A percentile compares a stretch with the other conserved stretches of the same genome.
Evolutionary conservation across 441 rosid species (phyloP).

Genomic region (Jatropha podagrica): DNA sequence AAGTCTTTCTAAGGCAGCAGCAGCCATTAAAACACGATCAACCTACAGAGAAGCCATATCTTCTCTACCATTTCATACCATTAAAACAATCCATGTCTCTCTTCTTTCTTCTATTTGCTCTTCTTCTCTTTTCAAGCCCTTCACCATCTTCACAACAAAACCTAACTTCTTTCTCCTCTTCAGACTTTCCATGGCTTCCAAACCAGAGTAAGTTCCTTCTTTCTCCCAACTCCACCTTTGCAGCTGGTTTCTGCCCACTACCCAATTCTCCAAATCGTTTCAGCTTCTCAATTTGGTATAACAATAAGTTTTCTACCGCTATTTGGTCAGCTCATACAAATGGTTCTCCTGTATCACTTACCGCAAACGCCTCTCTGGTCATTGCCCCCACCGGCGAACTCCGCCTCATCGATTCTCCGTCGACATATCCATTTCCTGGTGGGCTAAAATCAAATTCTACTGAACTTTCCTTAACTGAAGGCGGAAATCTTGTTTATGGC

Average conservation of each 20-base stretch:
- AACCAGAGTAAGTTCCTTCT: slow-evolving; percentile 34
- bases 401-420: slow-evolving; percentile 30
- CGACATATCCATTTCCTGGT: slow-evolving; percentile 32
- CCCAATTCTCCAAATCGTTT: slow-evolving; percentile 25
- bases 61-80: background rate
- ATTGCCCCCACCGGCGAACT: slow-evolving; percentile 37
- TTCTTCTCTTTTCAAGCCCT: slow-evolving; percentile 20
- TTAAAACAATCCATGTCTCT: slow-evolving; percentile 23
- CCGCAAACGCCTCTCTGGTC: slow-evolving; percentile 26
- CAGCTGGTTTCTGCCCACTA: slow-evolving; percentile 44
- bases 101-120: slow-evolving; percentile 13
- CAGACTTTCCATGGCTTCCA: slow-evolving; percentile 53
- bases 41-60: background rate
- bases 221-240: slow-evolving; percentile 47
- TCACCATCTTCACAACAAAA: slow-evolving; percentile 28
- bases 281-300: slow-evolving; percentile 56
- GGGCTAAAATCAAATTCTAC: slow-evolving; percentile 14
- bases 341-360: background rate
- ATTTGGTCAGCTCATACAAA: slow-evolving; percentile 44
- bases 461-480: slow-evolving; percentile 27
- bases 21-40: slow-evolving; percentile 5
- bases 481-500: slow-evolving; percentile 47
- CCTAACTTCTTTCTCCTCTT: slow-evolving; percentile 37
- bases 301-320: slow-evolving; percentile 28
- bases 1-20: background rate